Evolutionary conservation across 768 basidiomycete species (phyloP), one percentile per base, ranked within the genome.

Genomic region (Mycena polygramma): DNA sequence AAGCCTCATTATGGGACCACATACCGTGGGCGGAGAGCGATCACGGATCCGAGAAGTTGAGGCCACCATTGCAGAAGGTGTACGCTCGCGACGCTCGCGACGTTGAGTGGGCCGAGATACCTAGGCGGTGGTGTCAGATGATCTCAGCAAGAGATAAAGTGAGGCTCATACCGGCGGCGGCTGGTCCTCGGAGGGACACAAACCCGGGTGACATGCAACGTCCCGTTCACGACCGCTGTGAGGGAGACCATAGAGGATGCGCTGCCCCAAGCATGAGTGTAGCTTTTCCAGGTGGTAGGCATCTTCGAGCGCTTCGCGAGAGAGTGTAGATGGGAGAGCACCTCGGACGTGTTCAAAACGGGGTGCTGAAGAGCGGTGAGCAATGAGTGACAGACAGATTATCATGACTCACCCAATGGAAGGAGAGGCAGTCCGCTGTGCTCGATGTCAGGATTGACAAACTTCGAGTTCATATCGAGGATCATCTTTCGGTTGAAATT

Each of bases 401-500:
- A n/a, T 19, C 30, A 22, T 45, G 43, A 24, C 45, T 20, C 13
- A 45, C 63, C 63, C 2, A 63, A 26, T 14, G 43, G 17, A 14
- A 63, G 0, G 17, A 63, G 51, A 26, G 52, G 63, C 8, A 46
- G n/a, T 9, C 15, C 14, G 26, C 52, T n/a, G 17, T 63, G 63
- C 39, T 63, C 63, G 8, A 17, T n/a, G 9, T 54, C 52, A 2
- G 63, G 63, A 14, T 64, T 64, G 26, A 22, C 17, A 9, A 55
- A 64, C 26, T 64, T 64, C 8, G 8, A 24, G 52, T 63, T 54
- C 19, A 57, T 43, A 4, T 53, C 63, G 41, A 54, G 45, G 39
- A 64, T 64, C 41, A 57, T 30, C 43, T 64, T 64, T 10, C 35
- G 39, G 13, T 45, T 35, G 20, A 64, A 64, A n/a, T 55, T 64